A percentile compares a stretch with the other conserved stretches of the same genome.
Evolutionary conservation across 1,284 basidiomycete species (phyloP).

Genomic region (Cronartium quercuum): DNA sequence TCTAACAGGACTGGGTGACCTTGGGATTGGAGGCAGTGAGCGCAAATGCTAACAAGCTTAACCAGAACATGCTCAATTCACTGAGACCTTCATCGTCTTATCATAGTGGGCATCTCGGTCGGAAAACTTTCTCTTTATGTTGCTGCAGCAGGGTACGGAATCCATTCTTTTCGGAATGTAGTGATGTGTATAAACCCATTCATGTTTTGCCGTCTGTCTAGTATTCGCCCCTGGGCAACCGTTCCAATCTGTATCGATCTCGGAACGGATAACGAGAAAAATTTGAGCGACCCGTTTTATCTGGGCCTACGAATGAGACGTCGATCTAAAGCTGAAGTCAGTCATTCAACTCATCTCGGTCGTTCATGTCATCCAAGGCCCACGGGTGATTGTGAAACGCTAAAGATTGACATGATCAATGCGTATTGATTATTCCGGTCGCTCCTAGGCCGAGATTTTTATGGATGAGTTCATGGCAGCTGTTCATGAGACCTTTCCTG

Average conservation of each 20-base stretch:
- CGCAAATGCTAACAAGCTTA: not conserved
- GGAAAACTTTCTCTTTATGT: slow-evolving; percentile 89
- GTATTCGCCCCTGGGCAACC: slow-evolving; percentile 74
- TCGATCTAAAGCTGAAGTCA: slow-evolving; percentile 61
- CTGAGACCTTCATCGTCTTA: not conserved
- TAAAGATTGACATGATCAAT: not conserved
- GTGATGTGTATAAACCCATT: not conserved
- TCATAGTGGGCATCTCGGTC: slow-evolving; percentile 78
- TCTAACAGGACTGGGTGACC: slow-evolving; percentile 62
- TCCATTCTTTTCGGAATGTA: not conserved
- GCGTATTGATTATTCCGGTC: not conserved
- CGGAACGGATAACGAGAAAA: slow-evolving; percentile 77
- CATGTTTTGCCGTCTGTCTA: slow-evolving; percentile 48
- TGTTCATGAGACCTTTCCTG: slow-evolving; percentile 67
- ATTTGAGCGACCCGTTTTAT: slow-evolving; percentile 81
- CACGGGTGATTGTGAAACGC: not conserved
- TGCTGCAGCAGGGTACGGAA: slow-evolving; percentile 68
- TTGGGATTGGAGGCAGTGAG: slow-evolving; percentile 53
- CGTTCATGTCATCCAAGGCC: not conserved
- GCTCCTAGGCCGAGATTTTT: slow-evolving; percentile 56
- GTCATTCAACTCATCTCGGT: not conserved
- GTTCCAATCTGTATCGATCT: slow-evolving; percentile 78
- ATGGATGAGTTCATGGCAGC: slow-evolving; percentile 91
- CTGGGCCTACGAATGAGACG: slow-evolving; percentile 73
- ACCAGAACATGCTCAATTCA: too few relatives aligned